Percentiles rank a stretch among this genome's conserved stretches.
Conservation (phyloP, 2,329 filamentous ascomycete genomes). For the Verticillium klebahnii region DNA sequence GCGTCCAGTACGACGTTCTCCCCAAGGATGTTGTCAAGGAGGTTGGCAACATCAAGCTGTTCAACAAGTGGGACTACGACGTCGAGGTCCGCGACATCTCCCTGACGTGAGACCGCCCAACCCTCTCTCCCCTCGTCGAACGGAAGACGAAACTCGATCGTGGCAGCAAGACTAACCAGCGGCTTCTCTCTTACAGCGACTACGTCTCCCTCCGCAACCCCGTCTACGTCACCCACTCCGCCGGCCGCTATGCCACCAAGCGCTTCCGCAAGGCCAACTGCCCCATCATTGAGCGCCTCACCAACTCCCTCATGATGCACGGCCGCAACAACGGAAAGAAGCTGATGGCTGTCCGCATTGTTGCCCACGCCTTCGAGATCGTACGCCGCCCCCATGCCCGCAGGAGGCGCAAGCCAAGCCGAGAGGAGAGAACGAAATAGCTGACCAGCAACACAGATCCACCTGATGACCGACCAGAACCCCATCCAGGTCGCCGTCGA, state of each 20-base stretch:
- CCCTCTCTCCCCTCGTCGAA: neutral
- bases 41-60: constrained; percentile 90
- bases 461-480: constrained; percentile 99
- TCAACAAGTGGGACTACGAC: constrained; percentile 98
- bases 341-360: constrained; percentile 99
- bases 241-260: constrained; percentile 98
- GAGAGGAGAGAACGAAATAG: constrained; percentile 4
- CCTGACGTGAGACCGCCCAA: constrained; percentile 64
- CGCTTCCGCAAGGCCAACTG: constrained; percentile 99
- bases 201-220: constrained; percentile 99
- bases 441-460: constrained; percentile 62
- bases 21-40: constrained; percentile 90
- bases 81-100: constrained; percentile 99
- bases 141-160: constrained; percentile 6
- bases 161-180: constrained; percentile 23
- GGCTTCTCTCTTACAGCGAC: constrained; percentile 58
- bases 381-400: constrained; percentile 54
- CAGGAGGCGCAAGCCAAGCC: neutral
- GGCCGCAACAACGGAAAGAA: constrained; percentile 99
- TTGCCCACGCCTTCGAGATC: constrained; percentile 99
- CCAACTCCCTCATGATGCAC: constrained; percentile 99
- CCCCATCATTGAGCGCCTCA: constrained; percentile 99
- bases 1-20: constrained; percentile 72
- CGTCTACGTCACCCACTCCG: constrained; percentile 98
- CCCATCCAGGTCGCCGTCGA: constrained; percentile 99